Base-by-base conservation (phyloP, 2,329 filamentous ascomycete genomes). In the Botryotinia narcissicola region DNA sequence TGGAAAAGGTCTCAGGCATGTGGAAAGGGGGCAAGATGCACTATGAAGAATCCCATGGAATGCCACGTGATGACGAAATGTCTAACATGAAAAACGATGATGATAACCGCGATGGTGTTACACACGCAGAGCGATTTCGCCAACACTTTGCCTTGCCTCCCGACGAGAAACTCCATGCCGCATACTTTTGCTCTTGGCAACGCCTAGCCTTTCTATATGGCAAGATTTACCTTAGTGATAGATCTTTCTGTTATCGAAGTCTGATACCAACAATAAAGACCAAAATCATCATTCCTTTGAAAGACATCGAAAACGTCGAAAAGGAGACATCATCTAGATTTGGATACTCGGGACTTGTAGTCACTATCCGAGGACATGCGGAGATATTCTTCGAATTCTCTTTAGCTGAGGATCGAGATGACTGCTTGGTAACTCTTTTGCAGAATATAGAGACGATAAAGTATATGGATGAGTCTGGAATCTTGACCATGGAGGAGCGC, bases 1-100 rank as follows among this genome's bases (percentile, higher is more conserved):
- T 97, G 46, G 95, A 97, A 80, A 98, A 98, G 82, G 95, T 98
- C 0, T 97, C 95, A 0, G 95, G 94, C 54, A 98, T 98, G 93
- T 96, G 96, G 90, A 93, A 94, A 77, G 96, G 96, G 48, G 93
- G 93, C 20, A 91, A 92, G 78, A 94, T 92, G 79, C 95, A 98
- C 82, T 99, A 98, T 79, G 90, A 92, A 68, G 92, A 89, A 61
- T 86, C 86, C 3, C 81, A 84, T 62, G 86, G 84, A 35, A 82
- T 87, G 60, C 84, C 83, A 44, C 84, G 85, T 2, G 87, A 90
- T 62, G 87, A 89, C 25, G 86, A 88, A n/a, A 80, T 82, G 35
- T 84, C 86, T 42, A 82, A 85, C 40, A 42, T 57, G 42, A 37
- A 51, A 29, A 51, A 44, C 10, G 86, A 87, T 61, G 85, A 87